Conservation (phyloP, 768 basidiomycete genomes). For the Agrocybe pediades region DNA sequence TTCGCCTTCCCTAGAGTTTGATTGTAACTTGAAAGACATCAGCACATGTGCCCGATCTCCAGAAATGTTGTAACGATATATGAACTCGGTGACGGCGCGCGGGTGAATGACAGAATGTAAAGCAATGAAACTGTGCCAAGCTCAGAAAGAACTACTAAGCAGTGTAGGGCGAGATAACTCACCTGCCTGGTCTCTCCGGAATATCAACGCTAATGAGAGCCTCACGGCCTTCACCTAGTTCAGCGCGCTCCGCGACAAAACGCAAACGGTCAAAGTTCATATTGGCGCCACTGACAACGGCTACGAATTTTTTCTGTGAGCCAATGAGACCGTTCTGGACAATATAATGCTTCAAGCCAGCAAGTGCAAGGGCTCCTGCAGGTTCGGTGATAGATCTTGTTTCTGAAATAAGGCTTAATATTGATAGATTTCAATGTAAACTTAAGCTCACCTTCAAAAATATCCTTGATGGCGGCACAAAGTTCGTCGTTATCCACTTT, state of each 20-base stretch:
- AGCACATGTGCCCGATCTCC: constrained; percentile 80
- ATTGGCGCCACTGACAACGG: constrained; percentile 93
- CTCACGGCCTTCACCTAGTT: constrained; percentile 94
- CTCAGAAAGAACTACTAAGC: background rate
- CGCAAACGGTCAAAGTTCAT: constrained; percentile 98
- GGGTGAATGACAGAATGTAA: constrained; percentile 89
- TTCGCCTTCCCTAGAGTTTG: constrained; percentile 58
- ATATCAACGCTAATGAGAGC: constrained; percentile 93
- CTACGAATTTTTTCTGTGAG: constrained; percentile 86
- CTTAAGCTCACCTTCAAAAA: constrained; percentile 80
- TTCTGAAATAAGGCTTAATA: constrained; percentile 49
- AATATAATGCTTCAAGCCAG: constrained; percentile 90
- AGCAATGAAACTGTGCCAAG: constrained; percentile 69
- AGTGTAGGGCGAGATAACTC: constrained; percentile 30
- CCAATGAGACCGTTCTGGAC: constrained; percentile 78
- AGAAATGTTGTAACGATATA: constrained; percentile 82
- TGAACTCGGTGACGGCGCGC: constrained; percentile 92
- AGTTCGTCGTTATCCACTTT: constrained; percentile 94
- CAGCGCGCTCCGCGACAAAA: constrained; percentile 98
- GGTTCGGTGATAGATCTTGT: constrained; percentile 97
- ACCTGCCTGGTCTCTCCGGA: constrained; percentile 92
- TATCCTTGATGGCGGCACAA: constrained; percentile 98
- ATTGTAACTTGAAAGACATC: constrained; percentile 84
- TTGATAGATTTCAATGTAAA: background rate
- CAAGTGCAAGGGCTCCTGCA: constrained; percentile 90